Evolutionary conservation across 78 protist genomes (phyloP), one percentile per base, ranked within the genome.

Genomic region (Pelomyxa schiedti): DNA sequence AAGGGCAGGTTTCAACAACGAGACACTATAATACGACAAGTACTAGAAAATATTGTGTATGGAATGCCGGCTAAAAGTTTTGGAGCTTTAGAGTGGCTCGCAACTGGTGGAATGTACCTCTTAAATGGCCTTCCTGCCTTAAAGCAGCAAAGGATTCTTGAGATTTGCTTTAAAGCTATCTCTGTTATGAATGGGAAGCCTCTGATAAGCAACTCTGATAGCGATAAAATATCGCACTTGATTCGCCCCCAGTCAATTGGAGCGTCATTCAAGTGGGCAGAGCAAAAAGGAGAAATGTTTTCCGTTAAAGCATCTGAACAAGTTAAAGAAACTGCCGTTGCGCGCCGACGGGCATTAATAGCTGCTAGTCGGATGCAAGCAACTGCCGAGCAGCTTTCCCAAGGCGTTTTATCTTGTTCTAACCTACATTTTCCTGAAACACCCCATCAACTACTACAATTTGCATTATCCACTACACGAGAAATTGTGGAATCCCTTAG

Each of bases 261-360:
- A 7, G 24, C 36, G 7, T 74, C 74, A 26, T 16, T 74, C 2
- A 77, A 67, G 41, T 72, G 74, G 29, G 26, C 28, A 29, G 84
- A 80, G 40, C 78, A 78, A 35, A 80, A 80, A 26, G 78, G 84
- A 28, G 75, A 80, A 42, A 80, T 80, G 84, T 80, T 80, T 36
- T 74, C 80, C 75, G 84, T 80, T 1, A 80, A 80, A 37, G 84
- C 84, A 30, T 74, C 80, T 41, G 84, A 80, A 26, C 80, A 80
- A 4, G 75, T 68, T 58, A 68, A 74, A 39, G 84, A 80, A 40
- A 43, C 77, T 30, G 84, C 80, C 42, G 74, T 80, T 1, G 75
- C 84, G 8, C 30, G 84, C 43, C 47, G 84, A 22, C 72, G 74
- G 42, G 84, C 74, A 52, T 29, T 80, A 7, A n/a, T 36, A 32